Percentiles rank a stretch among this genome's conserved stretches.
Evolutionary conservation across 192 early-diverging fungal genomes (phyloP).

Genomic region (Piromyces finnis): DNA sequence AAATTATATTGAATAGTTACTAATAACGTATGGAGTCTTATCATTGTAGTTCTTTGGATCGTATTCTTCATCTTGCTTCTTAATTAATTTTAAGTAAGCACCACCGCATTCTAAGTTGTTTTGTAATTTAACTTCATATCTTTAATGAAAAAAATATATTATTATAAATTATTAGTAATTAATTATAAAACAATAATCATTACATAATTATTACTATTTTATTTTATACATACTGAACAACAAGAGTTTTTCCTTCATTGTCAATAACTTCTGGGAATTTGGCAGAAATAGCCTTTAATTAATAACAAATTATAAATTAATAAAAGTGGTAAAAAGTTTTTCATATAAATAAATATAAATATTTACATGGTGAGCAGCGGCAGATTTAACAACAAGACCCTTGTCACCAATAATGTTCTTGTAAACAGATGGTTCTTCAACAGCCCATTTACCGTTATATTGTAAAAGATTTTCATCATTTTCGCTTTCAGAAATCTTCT

Average conservation of each 20-base stretch:
- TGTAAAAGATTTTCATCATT: slow-evolving; percentile 49
- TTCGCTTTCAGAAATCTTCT: slow-evolving; percentile 47
- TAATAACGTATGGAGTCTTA: slow-evolving; percentile 72
- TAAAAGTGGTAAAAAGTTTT: neutral
- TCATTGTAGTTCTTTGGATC: slow-evolving; percentile 52
- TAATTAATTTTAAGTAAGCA: slow-evolving; percentile 77
- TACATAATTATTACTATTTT: neutral
- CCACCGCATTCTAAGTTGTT: slow-evolving; percentile 78
- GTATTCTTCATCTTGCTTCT: slow-evolving; percentile 25
- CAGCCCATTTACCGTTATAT: slow-evolving; percentile 58
- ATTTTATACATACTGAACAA: slow-evolving; percentile 41
- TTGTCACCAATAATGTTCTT: slow-evolving; percentile 44
- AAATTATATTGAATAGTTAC: no score
- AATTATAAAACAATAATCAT: no score
- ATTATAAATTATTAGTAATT: no score
- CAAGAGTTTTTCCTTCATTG: slow-evolving; percentile 49
- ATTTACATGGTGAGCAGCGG: slow-evolving; percentile 60
- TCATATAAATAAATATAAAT: neutral
- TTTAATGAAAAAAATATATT: neutral
- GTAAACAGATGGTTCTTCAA: slow-evolving; percentile 44
- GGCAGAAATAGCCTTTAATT: slow-evolving; percentile 50
- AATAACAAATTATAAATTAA: neutral
- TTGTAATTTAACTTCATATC: slow-evolving; percentile 79
- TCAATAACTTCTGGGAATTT: slow-evolving; percentile 50
- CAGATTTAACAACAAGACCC: slow-evolving; percentile 61